phyloP scores from a whole-genome alignment of 2,329 filamentous ascomycete genomes.

The Diaporthe vexans region DNA sequence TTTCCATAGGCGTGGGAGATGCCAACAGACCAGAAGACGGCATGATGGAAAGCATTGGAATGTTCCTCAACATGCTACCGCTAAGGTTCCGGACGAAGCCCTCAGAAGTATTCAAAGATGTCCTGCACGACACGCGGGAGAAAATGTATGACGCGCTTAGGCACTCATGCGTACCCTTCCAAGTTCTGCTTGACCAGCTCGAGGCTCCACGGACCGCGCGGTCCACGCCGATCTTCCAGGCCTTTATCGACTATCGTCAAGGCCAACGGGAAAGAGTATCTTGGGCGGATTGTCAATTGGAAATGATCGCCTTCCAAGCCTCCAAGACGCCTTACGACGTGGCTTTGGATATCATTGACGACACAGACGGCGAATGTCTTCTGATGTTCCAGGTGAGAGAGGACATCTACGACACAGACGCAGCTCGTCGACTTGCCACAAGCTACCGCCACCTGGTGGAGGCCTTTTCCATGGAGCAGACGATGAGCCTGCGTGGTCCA shows the following conservation, averaged over 20 bases:
- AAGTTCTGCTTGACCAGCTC: constrained; percentile 59
- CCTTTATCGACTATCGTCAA: constrained; percentile 50
- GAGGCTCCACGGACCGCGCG: constrained; percentile 53
- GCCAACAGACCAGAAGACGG: constrained; percentile 56
- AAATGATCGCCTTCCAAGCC: background rate
- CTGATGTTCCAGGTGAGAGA: background rate
- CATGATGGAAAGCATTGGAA: constrained; percentile 55
- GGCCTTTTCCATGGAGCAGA: too few species aligned
- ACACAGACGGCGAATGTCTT: background rate
- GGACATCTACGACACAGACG: too few species aligned
- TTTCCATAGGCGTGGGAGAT: constrained; percentile 64
- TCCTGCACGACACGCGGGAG: constrained; percentile 45
- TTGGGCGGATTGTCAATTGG: background rate
- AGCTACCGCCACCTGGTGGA: too few species aligned
- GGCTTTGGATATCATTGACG: background rate
- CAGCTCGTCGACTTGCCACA: too few species aligned
- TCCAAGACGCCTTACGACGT: background rate
- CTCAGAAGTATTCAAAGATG: constrained; percentile 47
- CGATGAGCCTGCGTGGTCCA: too few species aligned
- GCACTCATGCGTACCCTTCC: constrained; percentile 62
- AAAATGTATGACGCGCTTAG: constrained; percentile 53
- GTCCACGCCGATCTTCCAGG: constrained; percentile 64
- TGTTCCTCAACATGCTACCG: constrained; percentile 64
- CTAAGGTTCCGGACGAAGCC: constrained; percentile 53
- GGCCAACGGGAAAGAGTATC: background rate